Evolutionary conservation across 225 moss, liverwort and hornwort genomes (phyloP).

Genomic region (Pseudisothecium myosuroides): DNA sequence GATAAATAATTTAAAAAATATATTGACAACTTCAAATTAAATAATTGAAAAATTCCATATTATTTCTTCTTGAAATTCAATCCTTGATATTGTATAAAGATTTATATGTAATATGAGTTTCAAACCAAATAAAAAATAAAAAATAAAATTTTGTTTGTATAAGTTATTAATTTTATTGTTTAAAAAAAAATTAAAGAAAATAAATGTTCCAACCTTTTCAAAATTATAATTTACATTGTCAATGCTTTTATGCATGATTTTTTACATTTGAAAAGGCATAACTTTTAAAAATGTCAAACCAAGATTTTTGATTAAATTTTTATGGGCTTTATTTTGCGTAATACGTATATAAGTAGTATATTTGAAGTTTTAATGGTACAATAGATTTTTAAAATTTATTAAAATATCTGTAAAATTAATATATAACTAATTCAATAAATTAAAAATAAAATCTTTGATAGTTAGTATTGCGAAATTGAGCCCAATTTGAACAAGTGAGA

Average conservation of each 20-base stretch:
- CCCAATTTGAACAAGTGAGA: neutral
- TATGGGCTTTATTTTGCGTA: rapidly evolving
- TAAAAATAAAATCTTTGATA: neutral
- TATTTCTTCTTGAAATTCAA: neutral
- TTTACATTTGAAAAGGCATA: neutral
- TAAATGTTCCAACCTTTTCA: neutral
- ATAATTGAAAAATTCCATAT: too few species aligned
- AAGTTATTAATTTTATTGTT: too few species aligned
- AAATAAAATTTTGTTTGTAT: too few species aligned
- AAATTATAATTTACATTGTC: neutral
- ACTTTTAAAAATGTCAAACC: neutral
- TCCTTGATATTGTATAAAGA: neutral
- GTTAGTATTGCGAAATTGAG: neutral
- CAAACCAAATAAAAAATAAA: rapidly evolving
- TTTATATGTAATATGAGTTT: neutral
- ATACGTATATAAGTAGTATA: neutral
- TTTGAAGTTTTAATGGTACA: too few species aligned
- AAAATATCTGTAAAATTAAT: neutral
- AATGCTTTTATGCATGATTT: neutral
- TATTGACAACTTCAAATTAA: too few species aligned
- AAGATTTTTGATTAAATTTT: too few species aligned
- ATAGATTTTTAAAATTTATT: neutral
- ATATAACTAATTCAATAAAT: neutral
- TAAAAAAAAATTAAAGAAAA: too few species aligned
- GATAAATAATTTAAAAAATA: too few species aligned